These are phyloP conservation scores for Begonia masoniana DNA, from an alignment of 306 rosid species.

Conservation along the genomic window DNA sequence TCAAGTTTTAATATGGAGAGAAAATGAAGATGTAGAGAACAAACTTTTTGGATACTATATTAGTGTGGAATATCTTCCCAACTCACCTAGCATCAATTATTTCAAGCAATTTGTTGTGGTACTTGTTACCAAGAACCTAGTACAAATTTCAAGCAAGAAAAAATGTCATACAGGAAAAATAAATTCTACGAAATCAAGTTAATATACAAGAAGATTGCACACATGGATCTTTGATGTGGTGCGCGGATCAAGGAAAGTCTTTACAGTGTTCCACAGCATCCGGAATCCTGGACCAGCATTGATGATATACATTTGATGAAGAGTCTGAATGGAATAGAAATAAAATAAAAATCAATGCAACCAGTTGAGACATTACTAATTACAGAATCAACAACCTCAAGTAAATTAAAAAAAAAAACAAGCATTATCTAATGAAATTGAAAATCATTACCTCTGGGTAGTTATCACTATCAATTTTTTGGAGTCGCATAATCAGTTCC, in stretches of 20 bases:
- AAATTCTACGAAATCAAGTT: slow-evolving; percentile 1
- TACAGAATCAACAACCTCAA: background rate
- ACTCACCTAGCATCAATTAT: slow-evolving; percentile 75
- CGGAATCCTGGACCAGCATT: slow-evolving; percentile 98
- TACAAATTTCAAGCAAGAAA: slow-evolving; percentile 5
- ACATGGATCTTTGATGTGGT: slow-evolving; percentile 96
- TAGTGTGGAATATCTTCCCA: no score
- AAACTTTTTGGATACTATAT: no score
- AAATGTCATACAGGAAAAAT: background rate
- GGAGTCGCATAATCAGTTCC: slow-evolving; percentile 66
- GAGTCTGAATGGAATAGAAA: slow-evolving; percentile 46
- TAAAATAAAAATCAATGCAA: background rate
- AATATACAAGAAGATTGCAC: slow-evolving; percentile 10
- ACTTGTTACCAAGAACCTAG: slow-evolving; percentile 95
- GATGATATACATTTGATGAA: slow-evolving; percentile 88
- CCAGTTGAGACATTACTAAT: background rate
- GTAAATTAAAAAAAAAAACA: background rate
- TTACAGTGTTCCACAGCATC: slow-evolving; percentile 78
- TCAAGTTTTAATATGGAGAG: no score
- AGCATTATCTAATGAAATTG: background rate
- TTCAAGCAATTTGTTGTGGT: slow-evolving; percentile 88
- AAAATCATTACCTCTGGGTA: slow-evolving; percentile 67
- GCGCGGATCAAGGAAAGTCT: slow-evolving; percentile 85
- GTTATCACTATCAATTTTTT: slow-evolving; percentile 89
- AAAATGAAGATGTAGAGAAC: no score